Evolutionary conservation across 495 filamentous ascomycete genomes (phyloP).

Genomic region (Penicilliopsis zonata): DNA sequence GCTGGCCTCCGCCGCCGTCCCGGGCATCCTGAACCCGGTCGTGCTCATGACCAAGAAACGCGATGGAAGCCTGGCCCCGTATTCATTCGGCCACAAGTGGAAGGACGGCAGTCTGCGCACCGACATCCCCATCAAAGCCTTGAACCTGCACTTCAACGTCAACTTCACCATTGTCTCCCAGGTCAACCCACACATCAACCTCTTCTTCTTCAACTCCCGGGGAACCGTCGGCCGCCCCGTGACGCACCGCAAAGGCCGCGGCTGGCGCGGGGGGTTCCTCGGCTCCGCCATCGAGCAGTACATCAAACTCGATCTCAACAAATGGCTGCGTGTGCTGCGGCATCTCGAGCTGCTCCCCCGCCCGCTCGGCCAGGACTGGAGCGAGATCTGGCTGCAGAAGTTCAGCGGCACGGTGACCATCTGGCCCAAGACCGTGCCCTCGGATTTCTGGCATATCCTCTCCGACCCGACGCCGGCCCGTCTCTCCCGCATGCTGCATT

Average conservation of each 20-base stretch:
- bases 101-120: constrained; percentile 91
- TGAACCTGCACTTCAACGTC: constrained; percentile 95
- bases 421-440: constrained; percentile 66
- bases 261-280: constrained; percentile 92
- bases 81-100: constrained; percentile 95
- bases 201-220: constrained; percentile 95
- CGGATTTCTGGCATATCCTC: constrained; percentile 79
- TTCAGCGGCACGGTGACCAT: constrained; percentile 94
- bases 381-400: constrained; percentile 85
- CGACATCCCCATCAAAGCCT: constrained; percentile 85
- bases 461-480: constrained; percentile 64
- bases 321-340: constrained; percentile 89
- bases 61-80: constrained; percentile 64
- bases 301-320: constrained; percentile 86
- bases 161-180: constrained; percentile 94
- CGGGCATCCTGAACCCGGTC: constrained; percentile 90
- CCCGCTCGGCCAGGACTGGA: constrained; percentile 92
- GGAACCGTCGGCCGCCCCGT: constrained; percentile 87
- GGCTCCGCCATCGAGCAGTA: constrained; percentile 89
- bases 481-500: constrained; percentile 75
- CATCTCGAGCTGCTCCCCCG: constrained; percentile 87
- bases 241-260: constrained; percentile 83
- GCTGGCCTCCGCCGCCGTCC: constrained; percentile 88
- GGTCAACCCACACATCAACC: constrained; percentile 94
- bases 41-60: constrained; percentile 90